Conservation (phyloP, 306 rosid species). For the Cyclanthera cordifolia region DNA sequence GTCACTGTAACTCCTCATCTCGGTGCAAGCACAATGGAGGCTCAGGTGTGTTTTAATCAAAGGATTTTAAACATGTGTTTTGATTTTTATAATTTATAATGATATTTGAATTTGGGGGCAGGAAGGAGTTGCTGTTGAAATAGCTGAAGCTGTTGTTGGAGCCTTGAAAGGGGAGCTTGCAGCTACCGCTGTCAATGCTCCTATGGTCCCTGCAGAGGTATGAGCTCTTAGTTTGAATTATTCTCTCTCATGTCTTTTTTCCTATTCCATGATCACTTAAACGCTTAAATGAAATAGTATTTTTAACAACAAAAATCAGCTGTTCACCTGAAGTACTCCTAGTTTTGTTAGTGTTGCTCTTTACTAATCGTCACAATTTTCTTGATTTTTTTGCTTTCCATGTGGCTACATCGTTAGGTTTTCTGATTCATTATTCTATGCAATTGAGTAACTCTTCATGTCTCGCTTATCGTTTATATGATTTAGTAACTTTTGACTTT, state of each 20-base stretch:
- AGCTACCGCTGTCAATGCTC: slow-evolving; percentile 96
- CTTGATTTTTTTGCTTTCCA: neutral
- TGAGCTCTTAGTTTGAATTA: neutral
- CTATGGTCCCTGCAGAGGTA: slow-evolving; percentile 99
- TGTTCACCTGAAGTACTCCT: no score
- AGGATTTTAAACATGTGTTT: neutral
- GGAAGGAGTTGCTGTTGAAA: slow-evolving; percentile 99
- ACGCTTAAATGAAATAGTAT: no score
- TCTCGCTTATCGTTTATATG: no score
- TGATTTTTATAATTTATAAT: neutral
- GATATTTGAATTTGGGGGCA: slow-evolving; percentile 26
- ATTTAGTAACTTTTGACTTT: neutral
- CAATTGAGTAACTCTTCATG: neutral
- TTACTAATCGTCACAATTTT: neutral
- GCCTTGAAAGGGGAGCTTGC: slow-evolving; percentile 95
- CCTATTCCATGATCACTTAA: neutral
- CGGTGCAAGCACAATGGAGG: slow-evolving; percentile 96
- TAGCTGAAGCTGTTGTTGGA: slow-evolving; percentile 96
- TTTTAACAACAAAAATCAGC: no score
- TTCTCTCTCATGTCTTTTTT: neutral
- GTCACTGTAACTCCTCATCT: slow-evolving; percentile 96
- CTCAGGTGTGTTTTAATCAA: slow-evolving; percentile 47
- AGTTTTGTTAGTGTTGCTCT: neutral
- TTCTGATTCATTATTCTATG: neutral
- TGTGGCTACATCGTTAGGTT: neutral